Percentiles rank a stretch among this genome's conserved stretches.
Evolutionary conservation across 495 filamentous ascomycete species (phyloP).

Genomic region (Penicillium subrubescens): DNA sequence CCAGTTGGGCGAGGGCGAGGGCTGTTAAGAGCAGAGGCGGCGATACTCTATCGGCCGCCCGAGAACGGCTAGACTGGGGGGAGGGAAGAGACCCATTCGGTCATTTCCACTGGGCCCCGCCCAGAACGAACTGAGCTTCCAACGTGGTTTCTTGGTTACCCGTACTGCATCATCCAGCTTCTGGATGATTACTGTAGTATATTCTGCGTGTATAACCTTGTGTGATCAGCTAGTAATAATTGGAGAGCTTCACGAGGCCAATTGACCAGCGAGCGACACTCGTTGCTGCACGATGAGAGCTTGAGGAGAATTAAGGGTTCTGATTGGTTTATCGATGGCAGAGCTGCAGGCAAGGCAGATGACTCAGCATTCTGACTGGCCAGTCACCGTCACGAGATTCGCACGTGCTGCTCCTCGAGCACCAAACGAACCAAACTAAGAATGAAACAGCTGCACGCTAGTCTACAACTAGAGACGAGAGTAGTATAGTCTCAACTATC

Average conservation of each 20-base stretch:
- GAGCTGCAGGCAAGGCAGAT: background rate
- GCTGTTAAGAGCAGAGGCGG: background rate
- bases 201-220: background rate
- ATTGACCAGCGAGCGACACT: background rate
- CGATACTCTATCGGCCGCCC: conserved; percentile 21
- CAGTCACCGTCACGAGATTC: background rate
- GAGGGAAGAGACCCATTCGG: background rate
- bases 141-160: background rate
- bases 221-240: background rate
- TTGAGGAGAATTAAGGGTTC: background rate
- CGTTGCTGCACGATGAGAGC: background rate
- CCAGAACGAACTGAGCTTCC: background rate
- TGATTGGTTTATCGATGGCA: background rate
- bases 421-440: background rate
- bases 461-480: too few species aligned
- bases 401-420: background rate
- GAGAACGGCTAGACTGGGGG: conserved; percentile 21
- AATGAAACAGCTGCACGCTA: background rate
- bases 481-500: too few species aligned
- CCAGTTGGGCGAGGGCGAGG: background rate
- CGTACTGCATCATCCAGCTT: background rate
- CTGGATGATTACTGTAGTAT: background rate
- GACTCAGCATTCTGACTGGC: background rate
- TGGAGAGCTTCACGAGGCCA: background rate
- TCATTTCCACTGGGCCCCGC: background rate